These are phyloP conservation scores for Fraxinus sp. DNA, from an alignment of 305 asterid genomes.

Conservation along the genomic window DNA sequence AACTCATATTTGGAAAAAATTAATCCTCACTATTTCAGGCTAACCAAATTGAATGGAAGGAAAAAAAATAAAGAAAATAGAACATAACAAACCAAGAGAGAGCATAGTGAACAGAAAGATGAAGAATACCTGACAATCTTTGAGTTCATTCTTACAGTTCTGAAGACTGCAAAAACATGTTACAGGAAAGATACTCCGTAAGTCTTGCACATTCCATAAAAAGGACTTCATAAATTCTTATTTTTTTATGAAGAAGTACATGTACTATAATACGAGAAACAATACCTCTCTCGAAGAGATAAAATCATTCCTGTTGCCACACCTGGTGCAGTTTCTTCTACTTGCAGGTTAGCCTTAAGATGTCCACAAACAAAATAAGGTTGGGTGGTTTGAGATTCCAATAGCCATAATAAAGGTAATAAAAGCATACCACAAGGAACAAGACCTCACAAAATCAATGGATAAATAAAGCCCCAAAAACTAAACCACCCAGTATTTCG, in stretches of 20 bases:
- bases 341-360: slow-evolving; percentile 49
- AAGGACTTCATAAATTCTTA: neutral
- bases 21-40: neutral
- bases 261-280: slow-evolving; percentile 8
- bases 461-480: neutral
- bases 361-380: neutral
- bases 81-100: neutral
- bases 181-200: slow-evolving; percentile 19
- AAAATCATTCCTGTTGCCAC: slow-evolving; percentile 86
- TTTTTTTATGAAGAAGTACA: neutral
- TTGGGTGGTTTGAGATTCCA: neutral
- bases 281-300: slow-evolving; percentile 86
- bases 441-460: slow-evolving; percentile 3
- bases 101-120: neutral
- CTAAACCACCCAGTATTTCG: neutral
- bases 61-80: neutral
- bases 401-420: neutral
- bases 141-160: slow-evolving; percentile 75
- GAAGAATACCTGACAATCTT: slow-evolving; percentile 63
- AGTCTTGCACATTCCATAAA: neutral
- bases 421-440: neutral
- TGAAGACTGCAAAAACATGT: slow-evolving; percentile 58
- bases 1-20: slow-evolving; percentile 5
- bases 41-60: neutral
- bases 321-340: slow-evolving; percentile 84